Percentiles rank a stretch among this genome's conserved stretches.
phyloP scores from a whole-genome alignment of 495 filamentous ascomycete species.

The Bathelium albidoporum region DNA sequence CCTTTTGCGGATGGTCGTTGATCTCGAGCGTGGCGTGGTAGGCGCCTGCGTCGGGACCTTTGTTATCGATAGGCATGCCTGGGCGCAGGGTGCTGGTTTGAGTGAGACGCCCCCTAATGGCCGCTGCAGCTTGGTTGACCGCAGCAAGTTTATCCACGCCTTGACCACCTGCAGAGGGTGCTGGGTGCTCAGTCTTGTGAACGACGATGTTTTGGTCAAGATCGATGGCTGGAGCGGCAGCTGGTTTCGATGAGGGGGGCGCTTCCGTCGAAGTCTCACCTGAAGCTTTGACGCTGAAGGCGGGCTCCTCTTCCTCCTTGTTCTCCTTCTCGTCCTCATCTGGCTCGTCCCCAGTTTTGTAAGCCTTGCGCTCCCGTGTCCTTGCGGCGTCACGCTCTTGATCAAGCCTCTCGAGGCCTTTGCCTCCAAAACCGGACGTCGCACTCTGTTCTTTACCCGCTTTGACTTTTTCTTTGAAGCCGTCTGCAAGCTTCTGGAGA shows the following conservation, averaged over 20 bases:
- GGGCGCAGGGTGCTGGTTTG: conserved; percentile 40
- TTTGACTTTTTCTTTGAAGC: conserved; percentile 82
- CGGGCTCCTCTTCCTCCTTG: conserved; percentile 39
- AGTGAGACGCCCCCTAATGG: conserved; percentile 68
- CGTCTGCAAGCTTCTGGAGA: conserved; percentile 52
- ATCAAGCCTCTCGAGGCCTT: conserved; percentile 84
- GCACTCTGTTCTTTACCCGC: conserved; percentile 79
- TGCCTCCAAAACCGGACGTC: conserved; percentile 81
- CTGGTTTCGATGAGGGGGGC: conserved; percentile 29
- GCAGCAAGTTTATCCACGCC: conserved; percentile 68
- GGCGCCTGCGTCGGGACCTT: conserved; percentile 90
- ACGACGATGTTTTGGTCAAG: conserved; percentile 70
- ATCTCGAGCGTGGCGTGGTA: conserved; percentile 98
- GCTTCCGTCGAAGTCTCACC: conserved; percentile 50
- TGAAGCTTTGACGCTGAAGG: conserved; percentile 49
- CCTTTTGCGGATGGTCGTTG: conserved; percentile 99
- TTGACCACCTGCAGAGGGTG: conserved; percentile 32
- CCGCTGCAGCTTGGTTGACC: conserved; percentile 72
- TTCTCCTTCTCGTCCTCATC: conserved; percentile 70
- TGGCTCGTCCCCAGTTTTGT: conserved; percentile 81
- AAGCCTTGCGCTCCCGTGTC: conserved; percentile 72
- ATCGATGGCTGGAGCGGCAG: conserved; percentile 52
- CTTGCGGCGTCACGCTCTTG: conserved; percentile 80
- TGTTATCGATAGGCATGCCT: conserved; percentile 96
- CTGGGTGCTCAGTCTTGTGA: conserved; percentile 56